A percentile compares a stretch with the other conserved stretches of the same genome.
Conservation (phyloP, 331 rosid genomes). For the Dryas integrifolia region DNA sequence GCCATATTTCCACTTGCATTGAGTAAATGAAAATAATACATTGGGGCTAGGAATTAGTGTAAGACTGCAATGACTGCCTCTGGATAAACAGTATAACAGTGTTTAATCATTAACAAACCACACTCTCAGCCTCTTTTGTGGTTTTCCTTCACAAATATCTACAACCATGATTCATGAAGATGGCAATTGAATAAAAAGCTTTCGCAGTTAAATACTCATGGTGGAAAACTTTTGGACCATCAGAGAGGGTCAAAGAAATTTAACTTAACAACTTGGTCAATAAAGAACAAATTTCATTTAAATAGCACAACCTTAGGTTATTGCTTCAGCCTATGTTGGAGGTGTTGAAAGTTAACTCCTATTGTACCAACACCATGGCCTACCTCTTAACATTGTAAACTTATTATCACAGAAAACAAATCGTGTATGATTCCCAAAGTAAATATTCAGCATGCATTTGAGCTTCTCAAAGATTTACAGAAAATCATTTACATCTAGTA, state of each 20-base stretch:
- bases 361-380: background rate
- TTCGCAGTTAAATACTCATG: background rate
- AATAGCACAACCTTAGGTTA: background rate
- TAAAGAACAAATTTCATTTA: background rate
- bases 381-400: background rate
- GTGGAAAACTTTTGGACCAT: background rate
- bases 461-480: background rate
- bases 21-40: background rate
- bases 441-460: background rate
- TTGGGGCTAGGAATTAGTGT: slow-evolving; percentile 2
- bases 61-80: slow-evolving; percentile 3
- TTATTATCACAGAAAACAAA: background rate
- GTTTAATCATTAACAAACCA: background rate
- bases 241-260: background rate
- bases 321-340: background rate
- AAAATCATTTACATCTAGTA: background rate
- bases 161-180: background rate
- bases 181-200: background rate
- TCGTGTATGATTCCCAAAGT: background rate
- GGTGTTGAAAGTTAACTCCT: background rate
- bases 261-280: background rate
- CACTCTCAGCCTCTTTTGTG: background rate
- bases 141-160: background rate
- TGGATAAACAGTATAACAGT: background rate
- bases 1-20: slow-evolving; percentile 4